Evolutionary conservation across 768 basidiomycete genomes (phyloP).

Genomic region (Boletus reticulatus): DNA sequence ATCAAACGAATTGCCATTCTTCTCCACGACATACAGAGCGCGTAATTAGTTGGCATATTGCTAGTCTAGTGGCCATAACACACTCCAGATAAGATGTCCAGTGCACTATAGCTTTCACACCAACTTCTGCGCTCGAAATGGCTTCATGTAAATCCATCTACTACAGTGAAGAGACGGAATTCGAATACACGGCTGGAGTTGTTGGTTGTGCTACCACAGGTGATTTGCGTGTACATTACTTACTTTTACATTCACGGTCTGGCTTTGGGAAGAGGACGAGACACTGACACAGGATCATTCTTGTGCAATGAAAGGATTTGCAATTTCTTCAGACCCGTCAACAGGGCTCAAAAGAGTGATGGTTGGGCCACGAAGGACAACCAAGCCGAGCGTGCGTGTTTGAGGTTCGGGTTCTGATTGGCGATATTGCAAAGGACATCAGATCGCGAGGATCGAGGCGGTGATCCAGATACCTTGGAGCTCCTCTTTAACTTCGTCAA

Average conservation of each 20-base stretch:
- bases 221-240: not conserved
- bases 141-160: conserved; percentile 17
- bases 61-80: not conserved
- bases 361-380: conserved; percentile 91
- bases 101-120: conserved; percentile 13
- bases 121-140: conserved; percentile 8
- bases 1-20: not conserved
- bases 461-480: conserved; percentile 50
- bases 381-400: conserved; percentile 72
- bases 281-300: conserved; percentile 38
- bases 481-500: conserved; percentile 92
- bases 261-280: not conserved
- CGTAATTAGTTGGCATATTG: not conserved
- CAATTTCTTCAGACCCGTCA: conserved; percentile 93
- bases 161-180: conserved; percentile 13
- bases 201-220: not conserved
- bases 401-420: conserved; percentile 59
- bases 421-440: conserved; percentile 1
- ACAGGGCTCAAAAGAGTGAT: conserved; percentile 92
- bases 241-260: not conserved
- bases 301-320: conserved; percentile 80
- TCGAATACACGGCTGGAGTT: conserved; percentile 1
- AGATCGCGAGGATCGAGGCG: conserved; percentile 13
- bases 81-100: not conserved
- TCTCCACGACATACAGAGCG: not conserved